These are phyloP conservation scores for Mortierella hygrophila DNA, from an alignment of 192 early-diverging fungal species.

Conservation along the genomic window DNA sequence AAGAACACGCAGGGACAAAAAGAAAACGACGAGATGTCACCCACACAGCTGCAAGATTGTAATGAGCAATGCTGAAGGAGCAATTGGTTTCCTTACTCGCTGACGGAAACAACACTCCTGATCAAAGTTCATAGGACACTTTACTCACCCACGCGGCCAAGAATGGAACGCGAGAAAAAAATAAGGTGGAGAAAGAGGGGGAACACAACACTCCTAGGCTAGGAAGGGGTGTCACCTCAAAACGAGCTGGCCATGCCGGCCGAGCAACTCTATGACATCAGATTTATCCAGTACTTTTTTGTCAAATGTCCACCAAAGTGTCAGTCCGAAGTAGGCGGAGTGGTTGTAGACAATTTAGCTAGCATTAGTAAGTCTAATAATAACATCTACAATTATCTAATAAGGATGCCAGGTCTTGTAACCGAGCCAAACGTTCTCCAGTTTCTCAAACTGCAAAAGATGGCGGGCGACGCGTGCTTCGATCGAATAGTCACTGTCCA, in stretches of 20 bases:
- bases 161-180: not conserved
- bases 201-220: not conserved
- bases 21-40: not conserved
- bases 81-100: not conserved
- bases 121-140: not conserved
- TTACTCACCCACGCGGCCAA: not conserved
- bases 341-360: no score
- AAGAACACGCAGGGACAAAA: not conserved
- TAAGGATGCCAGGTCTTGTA: constrained; percentile 3
- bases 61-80: not conserved
- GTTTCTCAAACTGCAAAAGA: not conserved
- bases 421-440: not conserved
- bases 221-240: no score
- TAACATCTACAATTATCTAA: not conserved
- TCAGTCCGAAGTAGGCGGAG: no score
- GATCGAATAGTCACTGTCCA: not conserved
- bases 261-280: no score
- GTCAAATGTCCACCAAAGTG: no score
- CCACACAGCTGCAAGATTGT: not conserved
- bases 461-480: not conserved
- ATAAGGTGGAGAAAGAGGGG: not conserved
- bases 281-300: no score
- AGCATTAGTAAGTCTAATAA: no score
- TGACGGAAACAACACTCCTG: not conserved
- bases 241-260: no score